These are phyloP conservation scores for Leucocoprinus leucothites DNA, from an alignment of 768 basidiomycete species.

Conservation along the genomic window DNA sequence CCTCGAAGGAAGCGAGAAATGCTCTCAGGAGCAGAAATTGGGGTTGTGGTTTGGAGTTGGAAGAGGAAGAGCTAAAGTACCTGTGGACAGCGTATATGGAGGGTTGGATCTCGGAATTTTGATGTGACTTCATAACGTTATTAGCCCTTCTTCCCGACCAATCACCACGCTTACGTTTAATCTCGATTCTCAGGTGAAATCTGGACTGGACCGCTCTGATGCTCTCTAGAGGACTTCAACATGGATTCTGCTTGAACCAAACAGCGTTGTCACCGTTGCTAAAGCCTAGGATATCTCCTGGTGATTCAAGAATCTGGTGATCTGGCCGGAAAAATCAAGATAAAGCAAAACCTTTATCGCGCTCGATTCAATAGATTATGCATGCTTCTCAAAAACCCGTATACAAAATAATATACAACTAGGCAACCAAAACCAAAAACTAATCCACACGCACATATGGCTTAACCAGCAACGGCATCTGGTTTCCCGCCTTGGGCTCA, in stretches of 20 bases:
- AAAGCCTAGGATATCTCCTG: no score
- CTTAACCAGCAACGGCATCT: conserved; percentile 44
- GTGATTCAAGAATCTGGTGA: no score
- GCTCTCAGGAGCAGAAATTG: no score
- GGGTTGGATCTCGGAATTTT: not conserved
- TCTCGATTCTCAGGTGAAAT: no score
- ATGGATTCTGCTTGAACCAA: not conserved
- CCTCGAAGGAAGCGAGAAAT: not conserved
- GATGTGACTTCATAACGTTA: not conserved
- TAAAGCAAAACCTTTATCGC: no score
- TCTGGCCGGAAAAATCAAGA: no score
- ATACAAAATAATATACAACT: not conserved
- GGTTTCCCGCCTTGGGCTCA: conserved; percentile 37
- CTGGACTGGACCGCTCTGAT: no score
- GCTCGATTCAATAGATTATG: not conserved
- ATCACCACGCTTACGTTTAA: not conserved
- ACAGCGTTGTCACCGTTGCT: no score
- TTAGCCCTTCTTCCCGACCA: no score
- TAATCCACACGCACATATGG: conserved; percentile 14
- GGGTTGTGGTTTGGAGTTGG: not conserved
- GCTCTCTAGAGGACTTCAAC: no score
- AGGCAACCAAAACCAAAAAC: not conserved
- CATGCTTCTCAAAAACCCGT: not conserved
- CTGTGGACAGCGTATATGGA: not conserved
- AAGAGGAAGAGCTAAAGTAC: not conserved